These are phyloP conservation scores for Botrytis elliptica DNA, from an alignment of 2,329 filamentous ascomycete species.

Conservation along the genomic window DNA sequence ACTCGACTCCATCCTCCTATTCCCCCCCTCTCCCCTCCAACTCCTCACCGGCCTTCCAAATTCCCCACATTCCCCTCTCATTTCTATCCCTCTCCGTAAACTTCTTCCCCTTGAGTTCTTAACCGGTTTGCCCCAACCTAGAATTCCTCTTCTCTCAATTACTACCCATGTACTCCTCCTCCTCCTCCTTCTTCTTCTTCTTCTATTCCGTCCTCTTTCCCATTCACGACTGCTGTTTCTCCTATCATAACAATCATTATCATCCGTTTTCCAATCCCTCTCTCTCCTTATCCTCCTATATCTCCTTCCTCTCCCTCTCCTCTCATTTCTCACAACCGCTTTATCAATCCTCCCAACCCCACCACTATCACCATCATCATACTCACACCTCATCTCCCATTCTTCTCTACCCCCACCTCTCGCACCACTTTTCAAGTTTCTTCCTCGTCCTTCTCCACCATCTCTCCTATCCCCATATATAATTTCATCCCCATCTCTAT, in stretches of 20 bases:
- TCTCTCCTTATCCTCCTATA: no score
- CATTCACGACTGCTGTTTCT: background rate
- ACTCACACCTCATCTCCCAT: background rate
- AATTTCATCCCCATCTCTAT: background rate
- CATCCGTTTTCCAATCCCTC: background rate
- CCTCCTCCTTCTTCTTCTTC: background rate
- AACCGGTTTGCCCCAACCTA: background rate
- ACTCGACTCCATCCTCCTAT: background rate
- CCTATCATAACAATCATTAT: background rate
- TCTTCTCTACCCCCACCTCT: background rate
- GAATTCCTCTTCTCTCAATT: background rate
- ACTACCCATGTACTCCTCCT: background rate
- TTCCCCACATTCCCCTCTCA: background rate
- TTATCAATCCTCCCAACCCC: background rate
- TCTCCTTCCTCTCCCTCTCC: background rate
- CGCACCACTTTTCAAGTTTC: background rate
- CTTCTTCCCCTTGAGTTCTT: background rate
- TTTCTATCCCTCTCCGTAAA: slow-evolving; percentile 7
- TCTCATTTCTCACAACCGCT: background rate
- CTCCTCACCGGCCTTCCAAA: background rate
- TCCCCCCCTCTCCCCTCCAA: background rate
- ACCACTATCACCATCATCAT: background rate
- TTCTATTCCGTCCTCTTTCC: background rate
- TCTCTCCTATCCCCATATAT: no score
- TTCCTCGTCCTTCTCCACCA: background rate